Evolutionary conservation across 495 filamentous ascomycete genomes (phyloP).

Genomic region (Trichoderma reesei): DNA sequence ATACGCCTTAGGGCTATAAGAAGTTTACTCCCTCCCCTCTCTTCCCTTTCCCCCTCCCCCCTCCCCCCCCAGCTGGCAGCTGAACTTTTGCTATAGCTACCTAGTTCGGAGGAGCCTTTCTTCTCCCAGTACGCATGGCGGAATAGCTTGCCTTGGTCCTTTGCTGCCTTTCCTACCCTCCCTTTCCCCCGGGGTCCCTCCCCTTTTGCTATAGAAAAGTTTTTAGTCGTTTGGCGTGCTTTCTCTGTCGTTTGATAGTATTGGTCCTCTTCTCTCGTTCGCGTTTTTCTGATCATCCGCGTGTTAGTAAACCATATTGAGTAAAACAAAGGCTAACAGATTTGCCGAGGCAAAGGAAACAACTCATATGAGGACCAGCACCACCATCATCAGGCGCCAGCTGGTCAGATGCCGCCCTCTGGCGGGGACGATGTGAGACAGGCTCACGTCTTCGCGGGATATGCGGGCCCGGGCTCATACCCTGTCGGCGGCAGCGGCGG

Average conservation of each 20-base stretch:
- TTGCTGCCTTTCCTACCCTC: neutral
- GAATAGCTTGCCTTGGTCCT: neutral
- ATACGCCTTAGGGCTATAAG: conserved; percentile 3
- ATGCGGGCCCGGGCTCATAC: conserved; percentile 51
- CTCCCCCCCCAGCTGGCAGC: neutral
- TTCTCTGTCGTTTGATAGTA: neutral
- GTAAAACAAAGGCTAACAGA: conserved; percentile 12
- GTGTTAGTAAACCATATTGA: conserved; percentile 9
- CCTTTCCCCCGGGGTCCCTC: no score
- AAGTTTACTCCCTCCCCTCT: no score
- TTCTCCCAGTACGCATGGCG: neutral
- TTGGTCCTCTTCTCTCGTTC: neutral
- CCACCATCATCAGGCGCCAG: conserved; percentile 51
- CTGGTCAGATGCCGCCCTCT: conserved; percentile 34
- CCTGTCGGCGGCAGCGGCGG: conserved; percentile 29
- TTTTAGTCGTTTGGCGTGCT: neutral
- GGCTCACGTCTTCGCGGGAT: conserved; percentile 68
- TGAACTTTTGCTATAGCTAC: neutral
- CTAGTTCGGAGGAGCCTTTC: no score
- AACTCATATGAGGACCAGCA: conserved; percentile 45
- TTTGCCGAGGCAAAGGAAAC: conserved; percentile 38
- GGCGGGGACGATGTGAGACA: conserved; percentile 54
- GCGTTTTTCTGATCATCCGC: conserved; percentile 8
- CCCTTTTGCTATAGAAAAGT: neutral
- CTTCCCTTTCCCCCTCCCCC: neutral